These are phyloP conservation scores for Penicillium hordei DNA, from an alignment of 2,329 filamentous ascomycete species.

Conservation along the genomic window DNA sequence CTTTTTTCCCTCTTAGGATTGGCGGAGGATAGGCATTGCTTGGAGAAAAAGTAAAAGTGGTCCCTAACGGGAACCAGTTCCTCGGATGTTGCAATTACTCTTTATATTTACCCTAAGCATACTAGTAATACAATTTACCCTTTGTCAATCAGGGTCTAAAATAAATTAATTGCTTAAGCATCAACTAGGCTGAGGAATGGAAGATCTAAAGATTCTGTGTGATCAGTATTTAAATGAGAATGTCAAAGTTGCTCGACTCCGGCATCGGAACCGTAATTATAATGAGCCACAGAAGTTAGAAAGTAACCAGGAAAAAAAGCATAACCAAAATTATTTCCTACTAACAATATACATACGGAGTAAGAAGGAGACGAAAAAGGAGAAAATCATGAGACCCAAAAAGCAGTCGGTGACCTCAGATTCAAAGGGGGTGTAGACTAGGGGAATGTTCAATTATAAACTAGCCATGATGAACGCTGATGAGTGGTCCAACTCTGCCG, in stretches of 20 bases:
- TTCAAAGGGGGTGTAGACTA: conserved; percentile 9
- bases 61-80: conserved; percentile 34
- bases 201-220: conserved; percentile 25
- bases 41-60: conserved; percentile 19
- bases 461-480: conserved; percentile 5
- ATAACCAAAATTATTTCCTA: neutral
- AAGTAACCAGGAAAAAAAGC: neutral
- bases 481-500: conserved; percentile 25
- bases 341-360: neutral
- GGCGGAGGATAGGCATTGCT: conserved; percentile 8
- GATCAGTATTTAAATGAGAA: conserved; percentile 9
- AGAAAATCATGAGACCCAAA: conserved; percentile 27
- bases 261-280: neutral
- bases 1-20: neutral
- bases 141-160: conserved; percentile 13
- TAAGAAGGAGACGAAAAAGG: neutral
- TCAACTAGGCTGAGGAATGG: conserved; percentile 24
- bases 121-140: conserved; percentile 8
- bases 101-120: conserved; percentile 13
- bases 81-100: conserved; percentile 29
- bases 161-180: conserved; percentile 10
- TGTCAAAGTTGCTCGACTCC: conserved; percentile 1
- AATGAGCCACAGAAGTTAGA: neutral
- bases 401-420: conserved; percentile 25
- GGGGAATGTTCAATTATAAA: conserved; percentile 24